A percentile compares a stretch with the other conserved stretches of the same genome.
These are phyloP conservation scores for Aspergillus pseudoviridinutans DNA, from an alignment of 2,329 filamentous ascomycete species.

Conservation along the genomic window DNA sequence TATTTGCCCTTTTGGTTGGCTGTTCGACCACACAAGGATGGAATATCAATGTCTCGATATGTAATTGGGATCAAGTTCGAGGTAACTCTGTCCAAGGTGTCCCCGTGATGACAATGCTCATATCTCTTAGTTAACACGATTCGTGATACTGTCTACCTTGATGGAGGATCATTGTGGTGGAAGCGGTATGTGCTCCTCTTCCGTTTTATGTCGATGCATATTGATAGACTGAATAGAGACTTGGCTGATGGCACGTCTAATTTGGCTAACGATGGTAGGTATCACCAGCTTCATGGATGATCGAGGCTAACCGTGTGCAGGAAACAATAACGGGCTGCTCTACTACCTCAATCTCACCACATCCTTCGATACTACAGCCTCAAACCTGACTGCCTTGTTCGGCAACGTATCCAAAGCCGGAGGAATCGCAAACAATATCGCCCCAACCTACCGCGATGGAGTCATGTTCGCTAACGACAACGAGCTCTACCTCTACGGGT, in stretches of 20 bases:
- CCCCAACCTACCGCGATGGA: slow-evolving; percentile 59
- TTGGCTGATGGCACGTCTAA: slow-evolving; percentile 43
- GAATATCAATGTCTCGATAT: slow-evolving; percentile 58
- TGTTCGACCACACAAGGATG: slow-evolving; percentile 36
- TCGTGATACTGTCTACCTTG: slow-evolving; percentile 61
- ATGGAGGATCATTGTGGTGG: slow-evolving; percentile 60
- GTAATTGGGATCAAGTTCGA: slow-evolving; percentile 50
- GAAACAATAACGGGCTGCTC: slow-evolving; percentile 51
- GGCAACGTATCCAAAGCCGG: slow-evolving; percentile 47
- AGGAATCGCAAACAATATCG: slow-evolving; percentile 48
- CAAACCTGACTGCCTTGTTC: slow-evolving; percentile 54
- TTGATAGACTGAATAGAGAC: slow-evolving; percentile 23
- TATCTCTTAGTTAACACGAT: slow-evolving; percentile 51
- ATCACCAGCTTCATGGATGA: slow-evolving; percentile 2
- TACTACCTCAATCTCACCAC: slow-evolving; percentile 57
- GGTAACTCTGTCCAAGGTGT: slow-evolving; percentile 15
- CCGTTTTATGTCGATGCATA: not conserved
- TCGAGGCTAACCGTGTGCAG: slow-evolving; percentile 31
- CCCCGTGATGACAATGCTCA: not conserved
- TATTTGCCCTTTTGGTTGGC: slow-evolving; percentile 16
- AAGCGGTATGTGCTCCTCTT: slow-evolving; percentile 27
- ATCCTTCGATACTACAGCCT: slow-evolving; percentile 49
- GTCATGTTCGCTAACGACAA: slow-evolving; percentile 62
- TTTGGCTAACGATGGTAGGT: slow-evolving; percentile 43
- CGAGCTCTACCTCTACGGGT: slow-evolving; percentile 62